A percentile compares a stretch with the other conserved stretches of the same genome.
Conservation (phyloP, 1,139 yeast species). For the Scheffersomyces quercinus region DNA sequence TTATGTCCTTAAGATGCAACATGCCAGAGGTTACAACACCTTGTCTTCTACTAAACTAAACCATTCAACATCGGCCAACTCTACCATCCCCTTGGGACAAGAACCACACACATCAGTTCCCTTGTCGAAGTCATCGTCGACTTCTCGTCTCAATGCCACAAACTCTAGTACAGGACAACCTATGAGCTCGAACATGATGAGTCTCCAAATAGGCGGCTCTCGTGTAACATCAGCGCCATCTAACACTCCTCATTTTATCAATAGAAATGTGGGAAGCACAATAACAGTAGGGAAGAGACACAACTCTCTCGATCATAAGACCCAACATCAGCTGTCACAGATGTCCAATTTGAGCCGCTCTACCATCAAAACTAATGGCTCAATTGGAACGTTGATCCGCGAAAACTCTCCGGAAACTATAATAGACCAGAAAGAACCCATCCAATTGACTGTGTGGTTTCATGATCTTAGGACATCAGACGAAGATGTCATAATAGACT, state of each 20-base stretch:
- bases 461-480: conserved; percentile 66
- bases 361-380: not conserved
- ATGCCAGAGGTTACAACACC: conserved; percentile 27
- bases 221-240: conserved; percentile 3
- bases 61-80: not conserved
- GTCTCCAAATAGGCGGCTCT: conserved; percentile 10
- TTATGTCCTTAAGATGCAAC: conserved; percentile 22
- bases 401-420: not conserved
- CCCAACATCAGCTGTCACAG: not conserved
- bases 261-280: conserved; percentile 16
- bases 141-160: not conserved
- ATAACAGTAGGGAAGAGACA: conserved; percentile 17
- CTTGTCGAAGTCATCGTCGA: not conserved
- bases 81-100: not conserved
- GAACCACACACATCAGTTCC: too few relatives aligned
- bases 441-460: conserved; percentile 62
- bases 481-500: conserved; percentile 65
- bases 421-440: conserved; percentile 22
- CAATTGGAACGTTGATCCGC: not conserved
- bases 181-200: conserved; percentile 11
- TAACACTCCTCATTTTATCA: conserved; percentile 8
- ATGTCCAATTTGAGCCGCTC: conserved; percentile 1
- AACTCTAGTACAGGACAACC: too few relatives aligned
- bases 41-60: too few relatives aligned
- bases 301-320: not conserved